Percentiles rank a stretch among this genome's conserved stretches.
phyloP scores from a whole-genome alignment of 805 yeast genomes.

The Sporopachydermia lactativora region DNA sequence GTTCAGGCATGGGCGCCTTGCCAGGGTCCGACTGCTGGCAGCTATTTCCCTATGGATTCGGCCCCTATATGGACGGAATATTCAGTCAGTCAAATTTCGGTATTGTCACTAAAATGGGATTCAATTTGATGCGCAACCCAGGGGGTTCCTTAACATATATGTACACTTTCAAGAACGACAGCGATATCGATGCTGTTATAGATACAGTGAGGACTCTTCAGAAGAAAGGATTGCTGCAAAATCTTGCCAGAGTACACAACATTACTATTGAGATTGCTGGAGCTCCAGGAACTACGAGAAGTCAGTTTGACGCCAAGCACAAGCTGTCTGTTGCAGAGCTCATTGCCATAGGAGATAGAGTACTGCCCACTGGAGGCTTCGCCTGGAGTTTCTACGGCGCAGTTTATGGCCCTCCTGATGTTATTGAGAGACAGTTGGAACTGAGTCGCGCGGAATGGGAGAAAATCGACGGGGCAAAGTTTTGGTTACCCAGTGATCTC shows the following conservation, averaged over 20 bases:
- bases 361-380: not conserved
- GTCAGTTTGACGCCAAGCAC: too few relatives aligned
- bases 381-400: not conserved
- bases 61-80: not conserved
- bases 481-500: not conserved
- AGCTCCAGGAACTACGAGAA: not conserved
- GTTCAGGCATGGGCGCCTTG: not conserved
- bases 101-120: not conserved
- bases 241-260: not conserved
- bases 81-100: not conserved
- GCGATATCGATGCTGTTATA: not conserved
- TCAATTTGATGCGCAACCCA: not conserved
- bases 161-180: not conserved
- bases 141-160: not conserved
- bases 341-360: not conserved
- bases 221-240: not conserved
- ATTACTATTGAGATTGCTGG: not conserved
- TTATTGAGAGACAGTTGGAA: not conserved
- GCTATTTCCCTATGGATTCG: not conserved
- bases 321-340: too few relatives aligned
- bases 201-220: not conserved
- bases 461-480: not conserved
- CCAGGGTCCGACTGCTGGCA: slow-evolving; percentile 1
- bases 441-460: not conserved
- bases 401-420: not conserved